Base-by-base conservation (phyloP, 495 filamentous ascomycete species). In the Podospora australis region DNA sequence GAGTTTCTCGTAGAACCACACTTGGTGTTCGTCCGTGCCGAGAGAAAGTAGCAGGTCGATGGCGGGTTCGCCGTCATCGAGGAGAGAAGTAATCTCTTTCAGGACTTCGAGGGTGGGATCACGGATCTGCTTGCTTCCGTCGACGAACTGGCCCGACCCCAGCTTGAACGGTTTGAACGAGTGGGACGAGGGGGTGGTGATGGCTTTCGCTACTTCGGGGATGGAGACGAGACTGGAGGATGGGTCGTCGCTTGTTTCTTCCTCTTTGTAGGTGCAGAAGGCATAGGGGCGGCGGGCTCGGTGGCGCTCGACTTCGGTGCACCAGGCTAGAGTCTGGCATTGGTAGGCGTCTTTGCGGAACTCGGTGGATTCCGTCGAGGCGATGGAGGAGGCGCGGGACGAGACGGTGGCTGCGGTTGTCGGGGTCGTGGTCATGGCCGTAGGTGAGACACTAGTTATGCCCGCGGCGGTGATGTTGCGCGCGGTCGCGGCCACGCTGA, bases 141-240 rank as follows among this genome's bases (percentile, higher is more conserved):
- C 62, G 29, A 65, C 62, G 22, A 63, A 65, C 19, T 63, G 55
- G 13, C 55, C 62, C 1, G 54, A 48, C n/a, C 60, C 57, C 14
- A 65, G 57, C 34, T 55, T 57, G 60, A 65, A 65, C 3, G 62
- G 62, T 40, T 65, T 65, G 57, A 63, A 65, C 0, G 53, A 55
- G 10, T 54, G 52, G 32, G 54, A 50, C 14, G 50, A 52, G 0
- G 62, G 62, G 1, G 60, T 57, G 5, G 62, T 65, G 35, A 65
- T 62, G 40, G 62, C 62, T 34, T 65, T 65, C 41, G 62, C 62
- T 6, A 65, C 60, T 9, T 65, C 60, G 1, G 62, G 60, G 26
- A 65, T 63, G 4, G 60, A 63, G 20, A 58, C 46, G 8, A 62
- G 39, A 43, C 49, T 45, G 9, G 22, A 26, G 6, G 25, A 23